Evolutionary conservation across 1,139 yeast species (phyloP), one percentile per base, ranked within the genome.

Genomic region (Yamadazyma atlantica): DNA sequence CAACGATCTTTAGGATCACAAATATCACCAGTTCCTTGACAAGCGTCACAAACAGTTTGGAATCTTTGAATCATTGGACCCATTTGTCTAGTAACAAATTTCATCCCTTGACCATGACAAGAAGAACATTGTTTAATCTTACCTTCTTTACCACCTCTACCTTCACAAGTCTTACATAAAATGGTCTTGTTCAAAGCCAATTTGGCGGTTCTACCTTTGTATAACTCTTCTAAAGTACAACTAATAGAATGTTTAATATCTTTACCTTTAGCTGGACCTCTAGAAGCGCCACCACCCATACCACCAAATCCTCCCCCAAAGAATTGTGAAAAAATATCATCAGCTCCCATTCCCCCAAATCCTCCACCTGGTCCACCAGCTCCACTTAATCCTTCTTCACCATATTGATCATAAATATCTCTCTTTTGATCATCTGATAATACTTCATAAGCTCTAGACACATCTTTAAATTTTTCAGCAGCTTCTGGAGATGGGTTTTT

Each of bases 31-130:
- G 85, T 75, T 61, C 97, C 98, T 51, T 79, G 71, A 82, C 99
- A 92, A 45, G 70, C 83, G 51, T 87, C 94, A 84, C 99, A 92
- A 41, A 82, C 83, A 29, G 95, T 83, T 72, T 92, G 98, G 80
- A 86, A 86, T 75, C 97, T 83, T 73, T 92, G 99, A 57, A 92
- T 85, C 94, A 92, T 89, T 49, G 96, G 97, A 52, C 99, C 99
- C 97, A 92, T 90, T 68, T 92, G 97, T 73, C 96, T 86, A 41
- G 97, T 88, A 53, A 90, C 85, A 53, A 92, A 85, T 66, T 82
- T 87, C 66, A 85, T 73, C 78, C 99, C 99, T 56, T 78, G 77
- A 67, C 99, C 99, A 47, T 64, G 66, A 82, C 99, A 92, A 34
- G 81, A 66, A 40, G 82, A 52, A 82, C 99, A 92, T 57, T 82